Conservation (phyloP, 805 yeast species). For the Starmerella geochares region DNA sequence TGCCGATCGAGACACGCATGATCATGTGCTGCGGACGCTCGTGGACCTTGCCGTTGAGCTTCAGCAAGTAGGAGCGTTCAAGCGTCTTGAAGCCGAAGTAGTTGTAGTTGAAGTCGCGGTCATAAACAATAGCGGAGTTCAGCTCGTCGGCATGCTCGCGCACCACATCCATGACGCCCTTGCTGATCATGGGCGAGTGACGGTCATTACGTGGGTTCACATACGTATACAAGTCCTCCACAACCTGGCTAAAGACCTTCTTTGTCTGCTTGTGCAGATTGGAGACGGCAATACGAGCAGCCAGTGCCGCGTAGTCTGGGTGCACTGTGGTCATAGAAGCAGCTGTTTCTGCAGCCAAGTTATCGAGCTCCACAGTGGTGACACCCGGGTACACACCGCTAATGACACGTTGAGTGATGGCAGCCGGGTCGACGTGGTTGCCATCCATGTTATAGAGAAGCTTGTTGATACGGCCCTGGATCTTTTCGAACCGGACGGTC, state of each 20-base stretch:
- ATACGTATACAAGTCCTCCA: constrained; percentile 62
- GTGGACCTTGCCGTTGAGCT: constrained; percentile 52
- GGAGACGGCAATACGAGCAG: constrained; percentile 92
- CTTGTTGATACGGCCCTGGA: constrained; percentile 89
- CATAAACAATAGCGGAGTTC: constrained; percentile 62
- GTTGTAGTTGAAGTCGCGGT: constrained; percentile 66
- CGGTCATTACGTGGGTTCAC: constrained; percentile 67
- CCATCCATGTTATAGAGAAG: constrained; percentile 90
- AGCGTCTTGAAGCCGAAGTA: constrained; percentile 90
- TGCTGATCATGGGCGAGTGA: constrained; percentile 61
- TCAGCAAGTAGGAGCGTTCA: constrained; percentile 71
- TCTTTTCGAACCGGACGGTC: constrained; percentile 90
- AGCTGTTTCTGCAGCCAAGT: constrained; percentile 89
- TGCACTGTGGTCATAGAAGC: constrained; percentile 96
- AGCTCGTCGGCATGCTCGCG: constrained; percentile 53
- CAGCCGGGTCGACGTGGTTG: constrained; percentile 85
- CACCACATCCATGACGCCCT: constrained; percentile 55
- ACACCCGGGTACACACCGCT: constrained; percentile 97
- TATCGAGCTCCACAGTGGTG: constrained; percentile 76
- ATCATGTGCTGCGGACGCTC: constrained; percentile 89
- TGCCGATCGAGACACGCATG: constrained; percentile 86
- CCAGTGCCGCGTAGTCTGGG: constrained; percentile 93
- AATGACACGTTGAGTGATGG: constrained; percentile 89
- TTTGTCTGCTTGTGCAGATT: constrained; percentile 91
- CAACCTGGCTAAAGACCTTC: constrained; percentile 69